phyloP scores from a whole-genome alignment of 2,329 filamentous ascomycete genomes.

The Scedosporium apiospermum region DNA sequence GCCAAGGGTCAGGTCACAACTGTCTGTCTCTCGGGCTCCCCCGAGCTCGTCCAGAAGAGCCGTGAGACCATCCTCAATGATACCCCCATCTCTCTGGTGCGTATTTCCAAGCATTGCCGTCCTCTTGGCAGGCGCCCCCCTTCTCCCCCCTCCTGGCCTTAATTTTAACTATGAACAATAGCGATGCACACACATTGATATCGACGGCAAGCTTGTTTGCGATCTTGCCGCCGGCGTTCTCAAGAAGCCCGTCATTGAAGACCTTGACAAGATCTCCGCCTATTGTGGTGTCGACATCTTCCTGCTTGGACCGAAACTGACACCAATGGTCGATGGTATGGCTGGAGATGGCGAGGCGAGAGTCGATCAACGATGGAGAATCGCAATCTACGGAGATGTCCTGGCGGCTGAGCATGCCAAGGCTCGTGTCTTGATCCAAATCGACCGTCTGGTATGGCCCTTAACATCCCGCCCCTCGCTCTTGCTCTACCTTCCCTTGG shows the following conservation, averaged over 20 bases:
- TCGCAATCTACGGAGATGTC: conserved; percentile 91
- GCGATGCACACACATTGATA: conserved; percentile 88
- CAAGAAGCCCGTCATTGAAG: conserved; percentile 67
- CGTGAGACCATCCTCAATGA: conserved; percentile 84
- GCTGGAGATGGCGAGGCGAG: conserved; percentile 75
- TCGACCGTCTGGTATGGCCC: conserved; percentile 70
- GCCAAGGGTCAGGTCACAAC: conserved; percentile 67
- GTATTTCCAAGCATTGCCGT: conserved; percentile 18
- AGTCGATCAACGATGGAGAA: conserved; percentile 81
- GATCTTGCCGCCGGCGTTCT: conserved; percentile 59
- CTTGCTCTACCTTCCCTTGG: conserved; percentile 69
- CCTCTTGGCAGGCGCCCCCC: conserved; percentile 16
- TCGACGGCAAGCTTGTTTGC: conserved; percentile 83
- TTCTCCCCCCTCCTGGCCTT: neutral
- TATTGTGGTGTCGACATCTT: conserved; percentile 97
- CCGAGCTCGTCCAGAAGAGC: conserved; percentile 82
- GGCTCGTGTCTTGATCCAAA: conserved; percentile 91
- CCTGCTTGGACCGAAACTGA: conserved; percentile 79
- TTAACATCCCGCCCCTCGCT: conserved; percentile 6
- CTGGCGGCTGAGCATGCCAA: conserved; percentile 96
- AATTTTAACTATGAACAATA: conserved; percentile 25
- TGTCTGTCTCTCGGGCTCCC: conserved; percentile 80
- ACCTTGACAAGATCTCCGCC: conserved; percentile 75
- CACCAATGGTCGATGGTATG: conserved; percentile 63
- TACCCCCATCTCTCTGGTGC: conserved; percentile 84